phyloP scores from a whole-genome alignment of 106 monocot genomes.

The Chionographis japonica region DNA sequence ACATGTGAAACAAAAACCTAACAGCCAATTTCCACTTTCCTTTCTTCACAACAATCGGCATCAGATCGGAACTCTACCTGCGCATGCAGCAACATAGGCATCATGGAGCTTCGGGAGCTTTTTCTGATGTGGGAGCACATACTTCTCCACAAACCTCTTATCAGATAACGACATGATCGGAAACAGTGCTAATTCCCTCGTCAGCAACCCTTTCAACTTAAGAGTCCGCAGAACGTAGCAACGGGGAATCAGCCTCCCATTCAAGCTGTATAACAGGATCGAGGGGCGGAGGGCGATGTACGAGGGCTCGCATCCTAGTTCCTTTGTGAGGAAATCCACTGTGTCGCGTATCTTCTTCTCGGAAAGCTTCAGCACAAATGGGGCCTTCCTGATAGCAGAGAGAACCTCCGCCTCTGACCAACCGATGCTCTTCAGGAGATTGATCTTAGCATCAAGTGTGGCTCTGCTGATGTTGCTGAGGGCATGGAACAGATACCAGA shows the following conservation, averaged over 20 bases:
- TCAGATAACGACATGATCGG: neutral
- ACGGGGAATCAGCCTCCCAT: slow-evolving; percentile 15
- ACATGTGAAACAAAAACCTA: too few relatives aligned
- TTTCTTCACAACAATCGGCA: neutral
- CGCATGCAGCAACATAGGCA: slow-evolving; percentile 18
- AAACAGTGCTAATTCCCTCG: neutral
- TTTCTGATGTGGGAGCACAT: slow-evolving; percentile 6
- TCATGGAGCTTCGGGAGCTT: slow-evolving; percentile 16
- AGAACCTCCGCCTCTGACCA: slow-evolving; percentile 16
- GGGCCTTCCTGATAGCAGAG: slow-evolving; percentile 9
- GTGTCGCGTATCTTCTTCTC: neutral
- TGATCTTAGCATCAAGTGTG: slow-evolving; percentile 8
- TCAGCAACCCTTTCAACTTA: neutral
- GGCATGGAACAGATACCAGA: neutral
- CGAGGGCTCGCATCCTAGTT: slow-evolving; percentile 3
- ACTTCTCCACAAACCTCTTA: slow-evolving; percentile 18
- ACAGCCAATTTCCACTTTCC: too few relatives aligned
- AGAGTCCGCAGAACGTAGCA: slow-evolving; percentile 8
- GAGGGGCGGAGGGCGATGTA: slow-evolving; percentile 6
- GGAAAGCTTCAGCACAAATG: slow-evolving; percentile 7
- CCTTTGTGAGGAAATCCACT: slow-evolving; percentile 11
- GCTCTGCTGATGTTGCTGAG: slow-evolving; percentile 2
- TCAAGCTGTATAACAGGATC: slow-evolving; percentile 11
- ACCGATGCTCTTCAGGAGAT: slow-evolving; percentile 14
- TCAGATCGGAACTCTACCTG: neutral